Base-by-base conservation (phyloP, 75 land plant genomes). In the Picea sitchensis region DNA sequence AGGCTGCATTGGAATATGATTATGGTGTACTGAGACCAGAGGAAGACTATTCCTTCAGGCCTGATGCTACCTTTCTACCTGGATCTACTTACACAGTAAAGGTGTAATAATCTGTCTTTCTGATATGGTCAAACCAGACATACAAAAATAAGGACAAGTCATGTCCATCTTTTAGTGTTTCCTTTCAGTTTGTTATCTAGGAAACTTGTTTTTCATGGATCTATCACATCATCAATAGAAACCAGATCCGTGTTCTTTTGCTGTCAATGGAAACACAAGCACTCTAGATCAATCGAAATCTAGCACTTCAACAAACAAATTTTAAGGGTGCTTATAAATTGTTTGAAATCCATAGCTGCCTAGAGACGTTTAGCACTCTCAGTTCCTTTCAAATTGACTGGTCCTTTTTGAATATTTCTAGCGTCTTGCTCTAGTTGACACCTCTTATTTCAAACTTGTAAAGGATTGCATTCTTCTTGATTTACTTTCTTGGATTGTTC, bases 1-100 rank as follows among this genome's bases (percentile, higher is more conserved):
- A 85, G 54, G 88, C 88, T 7, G 88, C 93, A 32, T 54, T 75
- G 2, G 59, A 77, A 41, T 82, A 84, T 81, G 75, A 75, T 51
- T 81, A 77, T 34, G 79, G 83, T 83, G 86, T 82, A 23, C 84
- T 82, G 71, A 78, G 82, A 18, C 41, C 12, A 0, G 34, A 81
- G 26, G 87, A 86, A 21, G 88, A 85, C 62, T 86, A 86, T 64
- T 14, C 61, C 26, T 88, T 74, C 61, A 86, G 92, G 73, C 90
- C 92, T 34, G 92, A 90, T 84, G 20, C 80, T 56, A 68, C 18
- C 32, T 88, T 90, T 75, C 20, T 5, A 61, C 60, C 61, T 68
- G 84, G 84, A 51, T 61, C 51, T n/a, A 86, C 77, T 14, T 86
- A 88, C 60, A 78, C 75, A 76, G 14, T 26, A 62, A 13, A 31